These are phyloP conservation scores for Solanum raphanifolium DNA, from an alignment of 257 asterid species.

Conservation along the genomic window DNA sequence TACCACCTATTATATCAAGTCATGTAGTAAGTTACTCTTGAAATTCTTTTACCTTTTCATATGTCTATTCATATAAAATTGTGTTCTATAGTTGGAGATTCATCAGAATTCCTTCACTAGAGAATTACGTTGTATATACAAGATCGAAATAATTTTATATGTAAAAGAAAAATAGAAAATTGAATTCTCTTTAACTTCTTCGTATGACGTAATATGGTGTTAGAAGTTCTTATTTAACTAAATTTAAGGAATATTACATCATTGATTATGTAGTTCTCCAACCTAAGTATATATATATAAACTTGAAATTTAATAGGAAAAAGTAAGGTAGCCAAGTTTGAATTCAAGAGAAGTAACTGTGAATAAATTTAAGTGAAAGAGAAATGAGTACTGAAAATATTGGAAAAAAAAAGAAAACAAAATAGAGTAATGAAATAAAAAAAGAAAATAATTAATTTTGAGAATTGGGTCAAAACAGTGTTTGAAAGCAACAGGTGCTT, in stretches of 20 bases:
- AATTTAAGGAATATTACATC: background rate
- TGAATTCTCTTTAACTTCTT: background rate
- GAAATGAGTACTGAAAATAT: background rate
- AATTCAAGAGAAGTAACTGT: background rate
- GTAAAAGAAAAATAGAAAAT: too few relatives aligned
- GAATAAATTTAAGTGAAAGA: conserved; percentile 7
- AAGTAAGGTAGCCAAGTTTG: background rate
- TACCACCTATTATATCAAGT: background rate
- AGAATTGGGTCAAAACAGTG: conserved; percentile 39
- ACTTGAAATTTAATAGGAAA: background rate
- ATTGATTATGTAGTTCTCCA: background rate
- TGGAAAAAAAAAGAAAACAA: conserved; percentile 17
- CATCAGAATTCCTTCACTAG: background rate
- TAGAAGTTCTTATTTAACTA: too few relatives aligned
- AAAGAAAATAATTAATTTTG: background rate
- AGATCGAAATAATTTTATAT: background rate
- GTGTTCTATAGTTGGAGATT: background rate
- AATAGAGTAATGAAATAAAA: conserved; percentile 12
- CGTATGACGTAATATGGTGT: background rate
- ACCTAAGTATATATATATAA: background rate
- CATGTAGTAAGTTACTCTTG: background rate
- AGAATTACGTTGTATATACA: background rate
- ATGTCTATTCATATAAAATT: background rate
- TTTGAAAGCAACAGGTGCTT: conserved; percentile 47
- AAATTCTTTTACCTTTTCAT: background rate